Conservation (phyloP, 371 early-diverging fungal genomes). For the Dichotomocladium elegans region DNA sequence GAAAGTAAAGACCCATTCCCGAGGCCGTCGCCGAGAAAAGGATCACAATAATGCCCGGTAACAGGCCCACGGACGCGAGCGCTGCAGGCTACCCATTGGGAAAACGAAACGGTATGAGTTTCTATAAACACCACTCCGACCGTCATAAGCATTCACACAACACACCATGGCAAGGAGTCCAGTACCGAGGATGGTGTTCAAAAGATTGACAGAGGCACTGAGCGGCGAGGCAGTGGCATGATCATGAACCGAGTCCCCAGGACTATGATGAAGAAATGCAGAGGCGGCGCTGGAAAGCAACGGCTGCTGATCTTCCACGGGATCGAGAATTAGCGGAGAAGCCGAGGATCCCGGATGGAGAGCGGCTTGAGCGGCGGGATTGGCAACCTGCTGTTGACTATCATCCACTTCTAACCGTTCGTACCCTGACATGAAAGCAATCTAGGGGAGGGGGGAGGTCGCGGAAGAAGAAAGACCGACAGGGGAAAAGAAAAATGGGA, state of each 20-base stretch:
- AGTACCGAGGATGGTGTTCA: constrained; percentile 94
- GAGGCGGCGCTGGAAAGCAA: constrained; percentile 12
- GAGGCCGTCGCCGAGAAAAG: constrained; percentile 73
- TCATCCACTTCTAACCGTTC: constrained; percentile 19
- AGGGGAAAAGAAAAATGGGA: not conserved
- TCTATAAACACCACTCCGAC: not conserved
- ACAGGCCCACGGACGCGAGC: constrained; percentile 79
- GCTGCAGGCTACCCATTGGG: constrained; percentile 65
- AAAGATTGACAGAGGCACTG: constrained; percentile 67
- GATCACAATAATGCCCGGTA: constrained; percentile 79
- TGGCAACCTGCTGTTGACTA: constrained; percentile 27
- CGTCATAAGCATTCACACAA: not conserved
- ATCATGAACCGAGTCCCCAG: constrained; percentile 2
- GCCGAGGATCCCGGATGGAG: constrained; percentile 6
- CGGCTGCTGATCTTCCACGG: constrained; percentile 18
- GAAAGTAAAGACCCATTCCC: constrained; percentile 79
- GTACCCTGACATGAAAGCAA: constrained; percentile 18
- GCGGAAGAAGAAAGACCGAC: not conserved
- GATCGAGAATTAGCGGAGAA: not conserved
- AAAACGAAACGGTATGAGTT: not conserved
- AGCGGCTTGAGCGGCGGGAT: constrained; percentile 12
- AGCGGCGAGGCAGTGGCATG: constrained; percentile 23
- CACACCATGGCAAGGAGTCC: constrained; percentile 97
- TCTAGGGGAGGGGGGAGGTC: not conserved
- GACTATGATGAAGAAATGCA: constrained; percentile 1